A percentile compares a stretch with the other conserved stretches of the same genome.
Conservation (phyloP, 352 stramenopile species). For the Pythium aphanidermatum region DNA sequence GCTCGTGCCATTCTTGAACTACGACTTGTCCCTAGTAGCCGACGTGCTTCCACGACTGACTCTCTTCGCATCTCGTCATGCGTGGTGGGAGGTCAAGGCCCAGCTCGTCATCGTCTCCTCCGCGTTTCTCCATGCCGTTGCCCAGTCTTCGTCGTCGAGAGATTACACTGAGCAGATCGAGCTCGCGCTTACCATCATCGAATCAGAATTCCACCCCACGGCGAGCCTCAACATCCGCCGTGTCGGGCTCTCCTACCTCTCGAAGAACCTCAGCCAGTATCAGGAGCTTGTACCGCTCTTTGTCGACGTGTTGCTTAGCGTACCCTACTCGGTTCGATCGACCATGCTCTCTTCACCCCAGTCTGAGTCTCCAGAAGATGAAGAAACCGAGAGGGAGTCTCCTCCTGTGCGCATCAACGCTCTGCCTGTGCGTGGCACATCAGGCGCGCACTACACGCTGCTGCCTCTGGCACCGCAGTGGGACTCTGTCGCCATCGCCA, state of each 20-base stretch:
- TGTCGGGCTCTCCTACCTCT: constrained; percentile 48
- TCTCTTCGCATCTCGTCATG: constrained; percentile 45
- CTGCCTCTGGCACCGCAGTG: constrained; percentile 37
- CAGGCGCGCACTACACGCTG: constrained; percentile 45
- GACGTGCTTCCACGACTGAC: constrained; percentile 63
- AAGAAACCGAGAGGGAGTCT: background rate
- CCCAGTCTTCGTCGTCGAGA: constrained; percentile 9
- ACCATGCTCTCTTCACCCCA: constrained; percentile 25
- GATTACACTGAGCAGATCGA: constrained; percentile 71
- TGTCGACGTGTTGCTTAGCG: constrained; percentile 64
- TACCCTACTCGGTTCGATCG: constrained; percentile 34
- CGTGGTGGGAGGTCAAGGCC: constrained; percentile 85
- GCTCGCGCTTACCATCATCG: constrained; percentile 56
- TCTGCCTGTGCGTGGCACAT: constrained; percentile 49
- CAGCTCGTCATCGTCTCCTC: constrained; percentile 67
- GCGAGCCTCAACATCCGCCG: constrained; percentile 53
- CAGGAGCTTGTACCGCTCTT: constrained; percentile 76
- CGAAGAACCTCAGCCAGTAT: constrained; percentile 50
- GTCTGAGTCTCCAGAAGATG: background rate
- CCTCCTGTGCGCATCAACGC: constrained; percentile 6
- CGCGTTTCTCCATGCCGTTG: constrained; percentile 38
- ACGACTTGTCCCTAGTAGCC: constrained; percentile 37
- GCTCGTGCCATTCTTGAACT: constrained; percentile 45
- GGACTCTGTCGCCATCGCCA: constrained; percentile 60
- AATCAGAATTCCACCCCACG: constrained; percentile 63